Evolutionary conservation across 805 yeast species (phyloP), one percentile per base, ranked within the genome.

Genomic region (Suhomyces sp.): DNA sequence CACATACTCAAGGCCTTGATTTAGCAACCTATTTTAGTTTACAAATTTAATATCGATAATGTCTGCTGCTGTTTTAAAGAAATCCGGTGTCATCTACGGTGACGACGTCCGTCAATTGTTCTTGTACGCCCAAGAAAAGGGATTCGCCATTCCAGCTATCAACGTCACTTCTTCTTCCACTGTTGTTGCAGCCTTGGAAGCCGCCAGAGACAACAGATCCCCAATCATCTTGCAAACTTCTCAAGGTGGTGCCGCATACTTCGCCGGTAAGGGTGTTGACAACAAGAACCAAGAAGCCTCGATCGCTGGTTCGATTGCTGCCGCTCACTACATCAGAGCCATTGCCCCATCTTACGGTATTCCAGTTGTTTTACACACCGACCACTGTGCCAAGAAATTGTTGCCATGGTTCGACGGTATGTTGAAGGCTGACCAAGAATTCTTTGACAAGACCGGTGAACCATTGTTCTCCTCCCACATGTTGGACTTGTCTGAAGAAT

Each of bases 241-340:
- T 57, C 91, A 94, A 77, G 99, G 99, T 81, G 99, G 99, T 83
- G 96, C 99, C 64, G 98, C 98, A 60, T 94, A 85, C 90, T 94
- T 94, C 74, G 99, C 99, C 61, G 99, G 99, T 81, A 94, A 94
- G 86, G 99, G 98, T 81, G 91, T 94, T 65, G 82, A 83, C 74
- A 94, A 94, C 88, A 82, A 81, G 68, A 87, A 90, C 82, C 98
- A 94, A 81, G 79, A 80, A 68, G 99, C 98, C 57, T 87, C 98
- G 58, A 89, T 94, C 77, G 86, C 85, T 55, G 99, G 99, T 77
- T 78, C 96, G 70, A 72, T 94, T 70, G 97, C 99, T 66, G 98
- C 97, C 70, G 99, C 96, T 60, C 97, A 90, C 82, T 94, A 88
- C 85, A 87, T 94, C 77, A 89, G 97, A 81, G 71, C 97, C 58